Base-by-base conservation (phyloP, 2,329 filamentous ascomycete genomes). In the Penicillium sclerotigenum region DNA sequence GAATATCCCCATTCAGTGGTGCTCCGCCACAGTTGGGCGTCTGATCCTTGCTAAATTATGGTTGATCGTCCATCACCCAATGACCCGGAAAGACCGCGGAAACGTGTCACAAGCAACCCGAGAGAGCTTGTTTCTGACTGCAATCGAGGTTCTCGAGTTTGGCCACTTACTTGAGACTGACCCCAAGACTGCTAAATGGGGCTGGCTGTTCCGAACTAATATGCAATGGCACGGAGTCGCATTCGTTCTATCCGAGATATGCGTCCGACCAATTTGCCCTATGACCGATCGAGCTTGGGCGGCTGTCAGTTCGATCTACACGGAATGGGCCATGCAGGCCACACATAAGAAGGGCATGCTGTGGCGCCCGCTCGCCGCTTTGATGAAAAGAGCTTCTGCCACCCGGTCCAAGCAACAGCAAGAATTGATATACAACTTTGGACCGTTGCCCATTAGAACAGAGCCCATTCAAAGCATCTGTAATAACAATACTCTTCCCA, bases 21-120 rank as follows among this genome's bases (percentile, higher is more conserved):
- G 88, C 26, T 83, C 83, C 8, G 85, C 84, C 4, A 88, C 87
- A 28, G 79, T 90, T 24, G 81, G 84, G 3, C 83, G 88, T 10
- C 78, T 93, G 31, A 85, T 92, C 59, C 83, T 91, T 74, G 86
- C 86, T 50, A 93, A 91, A 73, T 85, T 91, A 78, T 90, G 87
- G 76, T 79, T 94, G 34, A 81, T 91, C 57, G 81, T 90, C 2
- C 89, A 93, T 65, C 86, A 93, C 63, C 88, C 89, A 0, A 81
- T 87, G 65, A 84, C 88, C 31, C 82, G 85, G 49, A 80, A 81
- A 33, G 81, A 71, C 36, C 60, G 84, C 26, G 80, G 79, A n/a
- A 79, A 78, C 26, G 76, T 88, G 8, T 81, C 84, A 0, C 79
- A 83, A 47, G 85, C 86, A 46, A 83, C 84, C 9, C 83, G 85